These are phyloP conservation scores for Yamadazyma membranifaciens DNA, from an alignment of 1,139 yeast genomes.

Conservation along the genomic window DNA sequence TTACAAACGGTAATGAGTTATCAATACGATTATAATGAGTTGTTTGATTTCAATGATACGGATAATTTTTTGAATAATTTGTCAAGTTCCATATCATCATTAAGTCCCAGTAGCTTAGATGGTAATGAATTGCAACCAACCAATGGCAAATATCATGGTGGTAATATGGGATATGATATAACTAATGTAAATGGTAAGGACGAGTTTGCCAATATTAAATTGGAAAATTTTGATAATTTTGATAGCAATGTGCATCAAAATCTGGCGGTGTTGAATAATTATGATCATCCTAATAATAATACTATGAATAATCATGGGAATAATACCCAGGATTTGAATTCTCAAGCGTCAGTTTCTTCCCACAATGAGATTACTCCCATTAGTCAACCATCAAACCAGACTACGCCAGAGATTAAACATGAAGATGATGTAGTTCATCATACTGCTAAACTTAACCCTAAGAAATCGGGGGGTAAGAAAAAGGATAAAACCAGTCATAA, in stretches of 20 bases:
- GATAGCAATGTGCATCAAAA: slow-evolving; percentile 1
- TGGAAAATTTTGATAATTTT: background rate
- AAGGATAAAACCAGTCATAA: slow-evolving; percentile 73
- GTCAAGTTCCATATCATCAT: slow-evolving; percentile 22
- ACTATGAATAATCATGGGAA: background rate
- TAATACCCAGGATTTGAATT: slow-evolving; percentile 1
- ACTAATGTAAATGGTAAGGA: background rate
- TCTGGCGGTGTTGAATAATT: background rate
- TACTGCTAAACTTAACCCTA: slow-evolving; percentile 5
- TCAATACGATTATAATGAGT: slow-evolving; percentile 10
- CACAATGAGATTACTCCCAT: slow-evolving; percentile 23
- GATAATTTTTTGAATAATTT: slow-evolving; percentile 35
- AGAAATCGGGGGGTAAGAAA: slow-evolving; percentile 28
- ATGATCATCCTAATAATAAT: background rate
- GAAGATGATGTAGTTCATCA: background rate
- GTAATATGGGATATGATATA: background rate
- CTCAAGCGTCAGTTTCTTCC: slow-evolving; percentile 7
- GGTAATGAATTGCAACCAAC: slow-evolving; percentile 8
- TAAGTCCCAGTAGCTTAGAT: slow-evolving; percentile 10
- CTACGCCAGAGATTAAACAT: slow-evolving; percentile 29
- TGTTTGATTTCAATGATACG: slow-evolving; percentile 34
- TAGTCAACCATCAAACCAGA: slow-evolving; percentile 30
- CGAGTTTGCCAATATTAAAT: slow-evolving; percentile 4
- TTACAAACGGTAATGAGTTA: background rate
- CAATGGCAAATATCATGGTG: background rate